phyloP scores from a whole-genome alignment of 306 rosid species.

The Trichosanthes cucumerina region DNA sequence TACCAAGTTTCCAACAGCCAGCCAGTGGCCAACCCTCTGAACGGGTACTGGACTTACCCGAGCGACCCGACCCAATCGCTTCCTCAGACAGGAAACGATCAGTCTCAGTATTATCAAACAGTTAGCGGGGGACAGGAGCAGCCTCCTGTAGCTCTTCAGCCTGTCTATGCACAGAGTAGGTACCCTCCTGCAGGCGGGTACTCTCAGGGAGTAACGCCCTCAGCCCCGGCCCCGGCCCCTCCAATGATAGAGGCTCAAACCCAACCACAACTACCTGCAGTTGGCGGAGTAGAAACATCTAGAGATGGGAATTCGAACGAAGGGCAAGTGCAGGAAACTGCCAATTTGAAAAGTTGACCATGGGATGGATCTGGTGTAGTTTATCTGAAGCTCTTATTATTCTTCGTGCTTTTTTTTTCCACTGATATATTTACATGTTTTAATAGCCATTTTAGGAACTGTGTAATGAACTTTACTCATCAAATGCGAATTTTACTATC shows the following conservation, averaged over 20 bases:
- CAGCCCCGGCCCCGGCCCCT: slow-evolving; percentile 6
- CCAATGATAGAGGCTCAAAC: slow-evolving; percentile 11
- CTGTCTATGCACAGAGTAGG: slow-evolving; percentile 24
- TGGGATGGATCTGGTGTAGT: background rate
- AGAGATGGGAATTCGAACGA: slow-evolving; percentile 13
- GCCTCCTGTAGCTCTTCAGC: slow-evolving; percentile 14
- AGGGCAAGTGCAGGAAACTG: slow-evolving; percentile 16
- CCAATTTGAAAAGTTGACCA: slow-evolving; percentile 23
- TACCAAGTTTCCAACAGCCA: slow-evolving; percentile 21
- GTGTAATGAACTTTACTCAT: background rate
- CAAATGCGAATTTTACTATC: background rate
- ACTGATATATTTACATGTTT: background rate
- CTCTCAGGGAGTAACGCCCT: slow-evolving; percentile 12
- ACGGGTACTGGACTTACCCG: slow-evolving; percentile 39
- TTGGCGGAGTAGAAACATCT: slow-evolving; percentile 13
- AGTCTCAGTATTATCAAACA: slow-evolving; percentile 28
- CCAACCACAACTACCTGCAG: slow-evolving; percentile 15
- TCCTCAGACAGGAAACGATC: slow-evolving; percentile 21
- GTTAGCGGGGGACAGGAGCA: slow-evolving; percentile 19
- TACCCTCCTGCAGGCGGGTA: slow-evolving; percentile 21
- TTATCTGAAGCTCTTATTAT: background rate
- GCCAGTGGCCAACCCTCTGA: slow-evolving; percentile 14
- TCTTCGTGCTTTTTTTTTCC: background rate
- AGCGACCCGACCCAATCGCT: slow-evolving; percentile 18
- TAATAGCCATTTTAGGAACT: background rate